These are phyloP conservation scores for Xylaria sp. DNA, from an alignment of 2,329 filamentous ascomycete genomes.

Conservation along the genomic window DNA sequence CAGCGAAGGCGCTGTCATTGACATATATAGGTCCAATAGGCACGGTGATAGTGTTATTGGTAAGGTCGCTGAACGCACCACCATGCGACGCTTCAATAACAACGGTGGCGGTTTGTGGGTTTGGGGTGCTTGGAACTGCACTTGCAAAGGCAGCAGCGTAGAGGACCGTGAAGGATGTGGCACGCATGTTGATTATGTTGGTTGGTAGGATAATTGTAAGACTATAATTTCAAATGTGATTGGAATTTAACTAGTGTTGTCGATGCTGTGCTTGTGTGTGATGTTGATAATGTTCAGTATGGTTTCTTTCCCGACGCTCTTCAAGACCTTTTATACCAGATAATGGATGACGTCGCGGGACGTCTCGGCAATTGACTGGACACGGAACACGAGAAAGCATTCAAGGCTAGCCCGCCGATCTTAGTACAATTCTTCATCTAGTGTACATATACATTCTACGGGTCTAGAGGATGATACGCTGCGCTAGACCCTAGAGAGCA, in stretches of 20 bases:
- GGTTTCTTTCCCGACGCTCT: no score
- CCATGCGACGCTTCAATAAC: conserved; percentile 39
- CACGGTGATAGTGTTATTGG: conserved; percentile 37
- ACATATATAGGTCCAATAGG: conserved; percentile 35
- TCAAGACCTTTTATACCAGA: neutral
- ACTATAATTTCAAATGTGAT: neutral
- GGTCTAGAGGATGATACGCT: no score
- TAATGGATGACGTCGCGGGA: no score
- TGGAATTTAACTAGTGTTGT: no score
- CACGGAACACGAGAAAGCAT: no score
- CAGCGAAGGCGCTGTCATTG: conserved; percentile 24
- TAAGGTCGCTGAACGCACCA: conserved; percentile 29
- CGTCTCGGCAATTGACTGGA: no score
- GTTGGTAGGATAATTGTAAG: neutral
- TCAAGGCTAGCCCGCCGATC: no score
- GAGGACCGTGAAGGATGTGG: conserved; percentile 29
- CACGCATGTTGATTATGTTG: conserved; percentile 24
- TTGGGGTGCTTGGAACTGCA: conserved; percentile 24
- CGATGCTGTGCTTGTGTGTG: no score
- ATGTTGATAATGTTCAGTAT: no score
- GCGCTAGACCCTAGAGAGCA: no score
- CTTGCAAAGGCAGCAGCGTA: conserved; percentile 33
- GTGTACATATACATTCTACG: no score
- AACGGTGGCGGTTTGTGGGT: conserved; percentile 23
- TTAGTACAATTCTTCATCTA: no score